These are phyloP conservation scores for Pleurotus tuber-regium DNA, from an alignment of 768 basidiomycete species.

Conservation along the genomic window DNA sequence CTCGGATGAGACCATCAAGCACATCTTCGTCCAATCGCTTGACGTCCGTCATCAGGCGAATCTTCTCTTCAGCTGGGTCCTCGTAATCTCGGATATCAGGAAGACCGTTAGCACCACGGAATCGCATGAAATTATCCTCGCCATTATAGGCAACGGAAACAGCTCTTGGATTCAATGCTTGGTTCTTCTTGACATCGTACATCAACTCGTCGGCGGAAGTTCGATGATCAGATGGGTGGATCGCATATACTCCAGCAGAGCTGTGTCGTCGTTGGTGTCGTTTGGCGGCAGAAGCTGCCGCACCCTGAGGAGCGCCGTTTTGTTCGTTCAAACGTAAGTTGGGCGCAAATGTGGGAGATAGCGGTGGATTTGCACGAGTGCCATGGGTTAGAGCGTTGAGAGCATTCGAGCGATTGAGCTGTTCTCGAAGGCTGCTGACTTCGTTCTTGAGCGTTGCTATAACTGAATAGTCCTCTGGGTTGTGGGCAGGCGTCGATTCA, in stretches of 20 bases:
- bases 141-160: conserved; percentile 88
- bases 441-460: conserved; percentile 90
- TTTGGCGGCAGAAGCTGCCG: background rate
- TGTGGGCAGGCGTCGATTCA: conserved; percentile 61
- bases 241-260: conserved; percentile 74
- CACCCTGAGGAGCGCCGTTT: conserved; percentile 35
- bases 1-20: conserved; percentile 83
- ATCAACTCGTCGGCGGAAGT: conserved; percentile 78
- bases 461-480: conserved; percentile 81
- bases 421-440: conserved; percentile 89
- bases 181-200: conserved; percentile 67
- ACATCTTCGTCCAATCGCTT: conserved; percentile 93
- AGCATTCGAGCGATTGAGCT: conserved; percentile 93
- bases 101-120: conserved; percentile 60
- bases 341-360: conserved; percentile 86
- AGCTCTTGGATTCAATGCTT: conserved; percentile 73
- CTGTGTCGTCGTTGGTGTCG: conserved; percentile 84
- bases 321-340: conserved; percentile 55
- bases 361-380: conserved; percentile 63
- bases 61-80: conserved; percentile 94
- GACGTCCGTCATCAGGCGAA: conserved; percentile 86
- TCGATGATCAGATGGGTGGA: conserved; percentile 59
- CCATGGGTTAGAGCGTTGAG: conserved; percentile 83
- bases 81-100: conserved; percentile 76
- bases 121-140: conserved; percentile 69